These are phyloP conservation scores for Flaveria robusta DNA, from an alignment of 129 eudicot genomes.

Conservation along the genomic window DNA sequence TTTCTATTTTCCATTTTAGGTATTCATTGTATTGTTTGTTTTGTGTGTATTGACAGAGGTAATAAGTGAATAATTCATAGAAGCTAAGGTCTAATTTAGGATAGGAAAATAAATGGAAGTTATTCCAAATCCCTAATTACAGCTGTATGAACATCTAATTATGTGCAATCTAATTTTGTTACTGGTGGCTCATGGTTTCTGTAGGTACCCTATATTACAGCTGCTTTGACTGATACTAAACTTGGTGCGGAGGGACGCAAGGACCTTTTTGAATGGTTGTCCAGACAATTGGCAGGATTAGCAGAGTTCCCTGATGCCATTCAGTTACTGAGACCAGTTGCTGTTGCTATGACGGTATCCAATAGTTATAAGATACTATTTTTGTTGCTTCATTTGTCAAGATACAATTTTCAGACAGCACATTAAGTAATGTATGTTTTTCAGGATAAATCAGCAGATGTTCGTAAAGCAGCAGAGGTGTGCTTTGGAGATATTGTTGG, in stretches of 20 bases:
- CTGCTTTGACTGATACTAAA: constrained; percentile 86
- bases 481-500: constrained; percentile 82
- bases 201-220: constrained; percentile 76
- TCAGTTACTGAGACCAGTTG: constrained; percentile 76
- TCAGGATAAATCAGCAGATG: constrained; percentile 99
- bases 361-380: background rate
- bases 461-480: constrained; percentile 94
- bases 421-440: constrained; percentile 23
- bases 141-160: background rate
- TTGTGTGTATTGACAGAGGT: background rate
- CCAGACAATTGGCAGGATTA: constrained; percentile 69
- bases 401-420: background rate
- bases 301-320: constrained; percentile 80
- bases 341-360: constrained; percentile 89
- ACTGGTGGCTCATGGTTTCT: background rate
- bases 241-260: constrained; percentile 98
- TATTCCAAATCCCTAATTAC: background rate
- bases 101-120: background rate
- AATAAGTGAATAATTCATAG: background rate
- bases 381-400: background rate
- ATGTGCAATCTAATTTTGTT: background rate
- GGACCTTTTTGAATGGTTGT: constrained; percentile 97
- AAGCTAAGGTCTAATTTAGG: background rate
- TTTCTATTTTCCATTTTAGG: background rate
- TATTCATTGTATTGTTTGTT: background rate